Percentiles rank a stretch among this genome's conserved stretches.
Evolutionary conservation across 176 grass and related monocot genomes (phyloP).

Genomic region (Carex myosuroides): DNA sequence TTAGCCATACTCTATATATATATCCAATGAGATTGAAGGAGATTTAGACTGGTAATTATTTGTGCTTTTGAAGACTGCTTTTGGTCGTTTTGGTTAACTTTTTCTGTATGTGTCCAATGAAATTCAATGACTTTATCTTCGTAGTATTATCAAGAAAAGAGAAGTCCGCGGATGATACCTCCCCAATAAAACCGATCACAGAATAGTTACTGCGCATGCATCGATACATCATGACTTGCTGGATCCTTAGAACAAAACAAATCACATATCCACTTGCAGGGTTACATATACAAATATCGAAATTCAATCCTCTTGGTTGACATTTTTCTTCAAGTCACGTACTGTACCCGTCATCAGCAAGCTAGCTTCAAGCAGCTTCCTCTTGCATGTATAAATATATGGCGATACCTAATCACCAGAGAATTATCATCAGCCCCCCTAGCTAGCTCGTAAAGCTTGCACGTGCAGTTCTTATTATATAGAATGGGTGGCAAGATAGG

Average conservation of each 20-base stretch:
- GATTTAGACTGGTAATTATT: too few species aligned
- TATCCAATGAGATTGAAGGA: too few species aligned
- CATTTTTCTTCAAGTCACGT: slow-evolving; percentile 5
- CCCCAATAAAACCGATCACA: slow-evolving; percentile 1
- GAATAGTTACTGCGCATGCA: background rate
- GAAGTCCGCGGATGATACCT: background rate
- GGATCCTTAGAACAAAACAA: background rate
- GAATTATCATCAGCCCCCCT: too few species aligned
- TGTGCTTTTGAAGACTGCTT: too few species aligned
- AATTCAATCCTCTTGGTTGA: background rate
- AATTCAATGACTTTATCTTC: background rate
- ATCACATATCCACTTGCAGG: too few species aligned
- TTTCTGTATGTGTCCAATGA: too few species aligned
- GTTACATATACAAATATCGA: too few species aligned
- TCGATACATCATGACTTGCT: background rate
- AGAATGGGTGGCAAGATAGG: slow-evolving; percentile 6
- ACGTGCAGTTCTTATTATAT: background rate
- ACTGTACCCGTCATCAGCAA: background rate
- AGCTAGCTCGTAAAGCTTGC: background rate
- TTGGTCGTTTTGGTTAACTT: too few species aligned
- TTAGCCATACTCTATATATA: too few species aligned
- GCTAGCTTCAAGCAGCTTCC: background rate
- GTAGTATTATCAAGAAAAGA: background rate
- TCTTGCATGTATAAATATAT: background rate
- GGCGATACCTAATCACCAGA: background rate